A percentile compares a stretch with the other conserved stretches of the same genome.
phyloP scores from a whole-genome alignment of 2,329 filamentous ascomycete species.

The Colletotrichum australisinense region DNA sequence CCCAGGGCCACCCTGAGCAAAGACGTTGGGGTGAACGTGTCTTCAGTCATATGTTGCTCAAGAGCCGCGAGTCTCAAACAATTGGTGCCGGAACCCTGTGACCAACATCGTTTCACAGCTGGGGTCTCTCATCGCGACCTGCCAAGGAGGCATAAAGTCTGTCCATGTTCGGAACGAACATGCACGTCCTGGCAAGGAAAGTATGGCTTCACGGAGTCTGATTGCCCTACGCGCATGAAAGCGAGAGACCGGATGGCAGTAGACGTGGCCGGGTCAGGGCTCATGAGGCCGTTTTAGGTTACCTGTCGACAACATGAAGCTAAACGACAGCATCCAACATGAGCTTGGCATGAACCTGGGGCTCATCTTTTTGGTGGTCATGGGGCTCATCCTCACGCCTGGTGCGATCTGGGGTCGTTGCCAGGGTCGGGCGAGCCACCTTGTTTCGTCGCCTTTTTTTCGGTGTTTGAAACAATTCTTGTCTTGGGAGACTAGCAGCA shows the following conservation, averaged over 20 bases:
- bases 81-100: constrained; percentile 44
- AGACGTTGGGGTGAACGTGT: constrained; percentile 6
- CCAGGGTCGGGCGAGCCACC: constrained; percentile 17
- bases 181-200: constrained; percentile 22
- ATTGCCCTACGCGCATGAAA: constrained; percentile 23
- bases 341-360: constrained; percentile 15
- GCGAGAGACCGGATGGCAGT: constrained; percentile 34
- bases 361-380: not conserved
- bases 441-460: constrained; percentile 30
- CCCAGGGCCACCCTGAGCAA: constrained; percentile 14
- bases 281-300: constrained; percentile 32
- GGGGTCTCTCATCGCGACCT: constrained; percentile 18
- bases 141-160: constrained; percentile 27
- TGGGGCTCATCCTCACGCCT: constrained; percentile 2
- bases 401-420: constrained; percentile 7
- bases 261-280: constrained; percentile 24
- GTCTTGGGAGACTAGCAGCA: constrained; percentile 27
- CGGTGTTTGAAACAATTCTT: constrained; percentile 29
- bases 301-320: constrained; percentile 8
- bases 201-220: constrained; percentile 24
- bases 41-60: not conserved
- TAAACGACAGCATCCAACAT: constrained; percentile 7
- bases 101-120: constrained; percentile 45
- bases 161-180: constrained; percentile 32
- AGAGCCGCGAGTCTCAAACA: constrained; percentile 47